Conservation (phyloP, 495 filamentous ascomycete genomes). For the Hyaloscypha hepaticicola region DNA sequence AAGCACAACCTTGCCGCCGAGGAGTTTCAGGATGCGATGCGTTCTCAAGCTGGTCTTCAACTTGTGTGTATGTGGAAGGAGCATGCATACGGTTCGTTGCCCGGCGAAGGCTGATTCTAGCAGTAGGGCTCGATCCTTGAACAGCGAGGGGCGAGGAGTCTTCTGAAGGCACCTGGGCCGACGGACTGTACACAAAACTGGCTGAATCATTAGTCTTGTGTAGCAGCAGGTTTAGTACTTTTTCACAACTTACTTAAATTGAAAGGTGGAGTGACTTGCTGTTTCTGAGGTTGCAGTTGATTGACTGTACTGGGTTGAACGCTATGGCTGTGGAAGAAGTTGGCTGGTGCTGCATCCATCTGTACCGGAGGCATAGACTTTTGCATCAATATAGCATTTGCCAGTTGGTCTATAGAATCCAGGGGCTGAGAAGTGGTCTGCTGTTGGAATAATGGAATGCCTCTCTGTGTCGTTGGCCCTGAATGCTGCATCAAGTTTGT, state of each 20-base stretch:
- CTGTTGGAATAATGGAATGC: not conserved
- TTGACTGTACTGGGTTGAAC: constrained; percentile 23
- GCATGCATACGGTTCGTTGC: constrained; percentile 15
- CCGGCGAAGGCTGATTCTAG: constrained; percentile 36
- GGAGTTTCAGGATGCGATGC: constrained; percentile 5
- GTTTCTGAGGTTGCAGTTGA: constrained; percentile 33
- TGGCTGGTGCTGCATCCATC: not conserved
- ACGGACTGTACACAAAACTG: constrained; percentile 26
- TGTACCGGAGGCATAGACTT: constrained; percentile 2
- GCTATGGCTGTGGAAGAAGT: constrained; percentile 5
- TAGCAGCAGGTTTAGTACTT: not conserved
- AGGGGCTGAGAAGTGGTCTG: not conserved
- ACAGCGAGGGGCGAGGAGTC: constrained; percentile 37
- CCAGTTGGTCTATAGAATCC: constrained; percentile 16
- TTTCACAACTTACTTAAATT: constrained; percentile 33
- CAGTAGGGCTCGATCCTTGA: constrained; percentile 41
- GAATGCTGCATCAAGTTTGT: not conserved
- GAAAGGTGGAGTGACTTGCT: constrained; percentile 35
- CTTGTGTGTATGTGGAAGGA: constrained; percentile 10
- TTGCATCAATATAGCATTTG: constrained; percentile 23
- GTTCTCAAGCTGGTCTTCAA: not conserved
- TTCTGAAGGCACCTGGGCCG: constrained; percentile 20
- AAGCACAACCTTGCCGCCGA: not conserved
- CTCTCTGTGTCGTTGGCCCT: not conserved
- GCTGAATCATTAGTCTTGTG: constrained; percentile 19